phyloP scores from a whole-genome alignment of 2,329 filamentous ascomycete genomes.

The Aspergillus transmontanensis region DNA sequence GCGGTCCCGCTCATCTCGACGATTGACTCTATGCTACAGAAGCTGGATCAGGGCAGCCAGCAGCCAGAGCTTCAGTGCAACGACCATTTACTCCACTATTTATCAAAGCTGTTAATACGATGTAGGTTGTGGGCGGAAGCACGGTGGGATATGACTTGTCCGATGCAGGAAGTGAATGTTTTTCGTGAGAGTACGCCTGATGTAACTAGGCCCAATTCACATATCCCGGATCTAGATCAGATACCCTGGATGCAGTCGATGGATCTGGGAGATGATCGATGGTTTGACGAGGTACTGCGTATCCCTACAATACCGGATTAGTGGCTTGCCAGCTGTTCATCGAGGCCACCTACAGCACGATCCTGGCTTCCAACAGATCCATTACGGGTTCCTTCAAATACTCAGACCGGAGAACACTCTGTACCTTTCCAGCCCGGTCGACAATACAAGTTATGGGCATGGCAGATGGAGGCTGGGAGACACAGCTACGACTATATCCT shows the following conservation, averaged over 20 bases:
- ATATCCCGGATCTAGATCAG: constrained; percentile 28
- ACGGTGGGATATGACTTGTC: constrained; percentile 18
- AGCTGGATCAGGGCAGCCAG: constrained; percentile 27
- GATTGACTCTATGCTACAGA: constrained; percentile 35
- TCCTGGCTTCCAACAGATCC: too few species aligned
- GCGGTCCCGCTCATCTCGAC: constrained; percentile 33
- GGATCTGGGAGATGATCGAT: constrained; percentile 31
- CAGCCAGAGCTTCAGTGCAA: constrained; percentile 32
- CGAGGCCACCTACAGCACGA: too few species aligned
- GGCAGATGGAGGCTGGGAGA: too few species aligned
- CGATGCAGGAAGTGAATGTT: neutral
- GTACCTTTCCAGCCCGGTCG: too few species aligned
- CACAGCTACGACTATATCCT: too few species aligned
- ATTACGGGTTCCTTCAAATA: neutral
- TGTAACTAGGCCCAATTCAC: constrained; percentile 4
- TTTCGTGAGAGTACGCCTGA: neutral
- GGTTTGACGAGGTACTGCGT: constrained; percentile 26
- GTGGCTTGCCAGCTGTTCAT: too few species aligned
- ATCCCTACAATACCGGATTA: constrained; percentile 8
- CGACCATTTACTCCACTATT: constrained; percentile 29
- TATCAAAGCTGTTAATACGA: constrained; percentile 29
- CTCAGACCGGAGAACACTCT: too few species aligned
- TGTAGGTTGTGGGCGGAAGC: constrained; percentile 26
- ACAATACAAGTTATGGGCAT: too few species aligned
- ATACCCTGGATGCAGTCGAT: constrained; percentile 34